Evolutionary conservation across 495 filamentous ascomycete genomes (phyloP).

Genomic region (Terfezia claveryi): DNA sequence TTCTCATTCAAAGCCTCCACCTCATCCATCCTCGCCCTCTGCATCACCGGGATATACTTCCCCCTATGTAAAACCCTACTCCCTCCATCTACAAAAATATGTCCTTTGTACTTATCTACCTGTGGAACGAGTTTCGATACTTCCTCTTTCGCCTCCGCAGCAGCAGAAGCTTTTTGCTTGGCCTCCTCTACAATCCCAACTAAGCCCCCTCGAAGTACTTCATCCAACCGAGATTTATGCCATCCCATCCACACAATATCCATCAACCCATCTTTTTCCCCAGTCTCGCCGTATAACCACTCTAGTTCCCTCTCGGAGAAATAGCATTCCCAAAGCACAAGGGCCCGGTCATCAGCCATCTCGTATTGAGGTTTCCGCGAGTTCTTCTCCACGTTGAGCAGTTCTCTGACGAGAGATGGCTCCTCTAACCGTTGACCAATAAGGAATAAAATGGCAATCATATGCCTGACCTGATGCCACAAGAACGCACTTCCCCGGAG

Average conservation of each 20-base stretch:
- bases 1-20: constrained; percentile 55
- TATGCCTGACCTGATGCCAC: constrained; percentile 93
- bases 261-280: constrained; percentile 42
- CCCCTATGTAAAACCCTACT: constrained; percentile 36
- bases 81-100: constrained; percentile 27
- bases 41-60: constrained; percentile 46
- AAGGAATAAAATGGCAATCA: constrained; percentile 68
- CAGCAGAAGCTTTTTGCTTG: constrained; percentile 15
- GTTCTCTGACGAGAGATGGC: constrained; percentile 42
- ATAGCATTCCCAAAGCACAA: constrained; percentile 88
- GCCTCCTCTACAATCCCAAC: constrained; percentile 26
- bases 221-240: constrained; percentile 71
- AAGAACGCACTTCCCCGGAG: constrained; percentile 83
- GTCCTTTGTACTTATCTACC: background rate
- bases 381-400: constrained; percentile 47
- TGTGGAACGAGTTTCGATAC: background rate
- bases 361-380: constrained; percentile 60
- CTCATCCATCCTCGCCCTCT: constrained; percentile 37
- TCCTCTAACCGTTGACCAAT: constrained; percentile 77
- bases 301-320: constrained; percentile 60
- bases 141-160: constrained; percentile 26
- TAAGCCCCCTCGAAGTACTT: constrained; percentile 49
- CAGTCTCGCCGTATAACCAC: constrained; percentile 44
- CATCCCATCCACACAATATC: constrained; percentile 60
- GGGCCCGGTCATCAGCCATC: constrained; percentile 70